phyloP scores from a whole-genome alignment of 805 yeast species.

The Pichia kluyveri region DNA sequence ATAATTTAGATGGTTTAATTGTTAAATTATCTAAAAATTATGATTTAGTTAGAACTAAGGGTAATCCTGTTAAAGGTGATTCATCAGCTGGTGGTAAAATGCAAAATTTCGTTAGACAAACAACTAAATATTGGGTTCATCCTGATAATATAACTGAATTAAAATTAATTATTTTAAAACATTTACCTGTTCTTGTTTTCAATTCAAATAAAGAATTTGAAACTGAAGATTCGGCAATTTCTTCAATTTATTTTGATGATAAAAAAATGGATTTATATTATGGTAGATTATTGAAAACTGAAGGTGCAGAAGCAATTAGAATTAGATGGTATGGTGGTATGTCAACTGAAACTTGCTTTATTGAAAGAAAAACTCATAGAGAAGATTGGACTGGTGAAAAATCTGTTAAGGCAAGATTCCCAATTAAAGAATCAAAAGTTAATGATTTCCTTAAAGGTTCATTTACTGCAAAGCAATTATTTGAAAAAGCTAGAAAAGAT shows the following conservation, averaged over 20 bases:
- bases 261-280: slow-evolving; percentile 81
- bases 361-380: slow-evolving; percentile 95
- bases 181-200: slow-evolving; percentile 93
- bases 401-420: slow-evolving; percentile 96
- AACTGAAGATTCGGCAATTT: slow-evolving; percentile 88
- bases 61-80: slow-evolving; percentile 92
- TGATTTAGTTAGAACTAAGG: slow-evolving; percentile 90
- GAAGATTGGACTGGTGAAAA: slow-evolving; percentile 99
- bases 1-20: slow-evolving; percentile 81
- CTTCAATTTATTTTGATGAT: slow-evolving; percentile 94
- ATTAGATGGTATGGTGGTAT: slow-evolving; percentile 99
- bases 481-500: slow-evolving; percentile 86
- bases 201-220: slow-evolving; percentile 95
- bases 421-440: slow-evolving; percentile 83
- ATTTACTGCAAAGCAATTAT: slow-evolving; percentile 80
- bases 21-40: slow-evolving; percentile 84
- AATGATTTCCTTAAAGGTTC: slow-evolving; percentile 78
- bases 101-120: slow-evolving; percentile 96
- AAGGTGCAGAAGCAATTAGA: slow-evolving; percentile 98
- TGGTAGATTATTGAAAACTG: slow-evolving; percentile 91
- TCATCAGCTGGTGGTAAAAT: slow-evolving; percentile 97
- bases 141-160: slow-evolving; percentile 96
- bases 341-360: slow-evolving; percentile 85
- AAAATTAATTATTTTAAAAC: slow-evolving; percentile 85
- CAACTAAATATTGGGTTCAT: slow-evolving; percentile 99